Conservation (phyloP, 2,329 filamentous ascomycete species). For the Plectosphaerella plurivora region DNA sequence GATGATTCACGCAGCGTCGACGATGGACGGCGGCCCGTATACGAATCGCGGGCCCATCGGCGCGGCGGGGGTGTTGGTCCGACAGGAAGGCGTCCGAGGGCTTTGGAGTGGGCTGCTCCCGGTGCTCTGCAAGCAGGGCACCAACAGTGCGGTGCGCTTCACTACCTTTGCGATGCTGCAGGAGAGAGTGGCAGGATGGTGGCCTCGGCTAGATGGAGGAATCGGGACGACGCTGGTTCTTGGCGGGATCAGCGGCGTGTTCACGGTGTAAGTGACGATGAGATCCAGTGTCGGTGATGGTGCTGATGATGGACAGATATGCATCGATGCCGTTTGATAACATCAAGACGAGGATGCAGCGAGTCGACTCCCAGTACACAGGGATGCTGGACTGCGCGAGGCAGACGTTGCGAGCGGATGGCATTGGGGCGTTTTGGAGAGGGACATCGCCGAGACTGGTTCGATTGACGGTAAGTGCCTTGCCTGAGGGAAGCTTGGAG, state of each 20-base stretch:
- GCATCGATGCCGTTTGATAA: conserved; percentile 6
- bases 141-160: conserved; percentile 7
- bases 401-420: background rate
- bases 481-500: background rate
- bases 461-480: conserved; percentile 1
- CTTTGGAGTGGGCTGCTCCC: conserved; percentile 2
- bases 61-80: conserved; percentile 1
- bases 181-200: background rate
- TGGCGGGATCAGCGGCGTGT: conserved; percentile 4
- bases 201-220: conserved; percentile 1
- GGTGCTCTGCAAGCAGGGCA: conserved; percentile 3
- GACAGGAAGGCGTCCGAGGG: conserved; percentile 1
- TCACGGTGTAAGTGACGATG: conserved; percentile 1
- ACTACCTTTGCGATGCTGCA: conserved; percentile 5
- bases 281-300: background rate
- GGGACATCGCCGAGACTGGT: conserved; percentile 6
- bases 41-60: background rate
- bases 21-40: background rate
- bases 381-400: conserved; percentile 7
- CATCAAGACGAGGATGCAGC: conserved; percentile 7
- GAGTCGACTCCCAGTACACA: conserved; percentile 1
- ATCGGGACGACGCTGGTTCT: conserved; percentile 2
- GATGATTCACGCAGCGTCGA: conserved; percentile 4
- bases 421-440: conserved; percentile 4
- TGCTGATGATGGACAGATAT: background rate